These are phyloP conservation scores for Podospora appendiculata DNA, from an alignment of 495 filamentous ascomycete genomes.

Conservation along the genomic window DNA sequence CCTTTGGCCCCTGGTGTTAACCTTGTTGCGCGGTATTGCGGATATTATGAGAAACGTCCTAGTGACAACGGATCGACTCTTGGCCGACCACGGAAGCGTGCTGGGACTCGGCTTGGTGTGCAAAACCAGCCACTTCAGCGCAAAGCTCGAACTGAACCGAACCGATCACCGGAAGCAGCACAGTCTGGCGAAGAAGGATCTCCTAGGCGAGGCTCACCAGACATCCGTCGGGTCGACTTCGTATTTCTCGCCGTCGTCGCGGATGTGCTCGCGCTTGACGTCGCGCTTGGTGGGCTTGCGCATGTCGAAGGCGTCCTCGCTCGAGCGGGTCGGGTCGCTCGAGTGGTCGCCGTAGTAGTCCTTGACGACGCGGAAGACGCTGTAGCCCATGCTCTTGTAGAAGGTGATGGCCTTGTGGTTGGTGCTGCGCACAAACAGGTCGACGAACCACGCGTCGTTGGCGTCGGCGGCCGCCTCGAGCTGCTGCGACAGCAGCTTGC, in stretches of 20 bases:
- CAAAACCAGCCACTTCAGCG: no score
- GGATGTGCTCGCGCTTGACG: slow-evolving; percentile 64
- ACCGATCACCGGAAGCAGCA: no score
- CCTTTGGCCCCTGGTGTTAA: no score
- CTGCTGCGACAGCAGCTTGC: slow-evolving; percentile 65
- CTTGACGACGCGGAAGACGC: slow-evolving; percentile 77
- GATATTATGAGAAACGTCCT: no score
- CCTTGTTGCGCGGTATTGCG: no score
- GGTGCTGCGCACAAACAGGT: slow-evolving; percentile 83
- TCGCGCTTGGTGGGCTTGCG: slow-evolving; percentile 84
- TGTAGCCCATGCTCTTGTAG: slow-evolving; percentile 86
- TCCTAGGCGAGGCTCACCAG: no score
- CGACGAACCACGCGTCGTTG: slow-evolving; percentile 86
- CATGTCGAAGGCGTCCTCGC: slow-evolving; percentile 94
- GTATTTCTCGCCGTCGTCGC: slow-evolving; percentile 75
- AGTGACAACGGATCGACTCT: no score
- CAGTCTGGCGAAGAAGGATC: no score
- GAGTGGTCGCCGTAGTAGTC: slow-evolving; percentile 73
- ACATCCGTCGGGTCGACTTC: slow-evolving; percentile 78
- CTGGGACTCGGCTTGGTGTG: no score
- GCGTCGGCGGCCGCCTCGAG: slow-evolving; percentile 76
- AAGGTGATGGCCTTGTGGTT: slow-evolving; percentile 81
- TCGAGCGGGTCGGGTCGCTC: slow-evolving; percentile 56
- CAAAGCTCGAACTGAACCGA: no score
- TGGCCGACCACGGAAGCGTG: no score